Percentiles rank a stretch among this genome's conserved stretches.
Evolutionary conservation across 805 yeast species (phyloP).

Genomic region (Aciculoconidium aculeatum): DNA sequence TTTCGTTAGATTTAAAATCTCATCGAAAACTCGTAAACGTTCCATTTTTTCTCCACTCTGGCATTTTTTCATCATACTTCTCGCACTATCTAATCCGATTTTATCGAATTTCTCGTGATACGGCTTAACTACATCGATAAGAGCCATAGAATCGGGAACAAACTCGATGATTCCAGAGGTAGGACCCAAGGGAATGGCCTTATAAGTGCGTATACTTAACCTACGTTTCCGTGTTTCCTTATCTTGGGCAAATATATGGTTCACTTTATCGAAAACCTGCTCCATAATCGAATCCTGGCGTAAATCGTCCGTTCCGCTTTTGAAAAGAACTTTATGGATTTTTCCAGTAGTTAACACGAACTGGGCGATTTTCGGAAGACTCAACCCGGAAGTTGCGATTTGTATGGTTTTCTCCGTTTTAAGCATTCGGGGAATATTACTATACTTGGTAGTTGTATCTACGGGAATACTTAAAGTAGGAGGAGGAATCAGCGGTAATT

Average conservation of each 20-base stretch:
- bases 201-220: conserved; percentile 72
- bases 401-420: conserved; percentile 40
- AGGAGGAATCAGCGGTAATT: conserved; percentile 53
- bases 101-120: conserved; percentile 51
- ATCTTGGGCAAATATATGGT: conserved; percentile 52
- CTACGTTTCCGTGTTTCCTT: conserved; percentile 51
- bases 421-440: conserved; percentile 40
- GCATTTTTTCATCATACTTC: conserved; percentile 54
- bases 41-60: conserved; percentile 42
- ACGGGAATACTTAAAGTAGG: conserved; percentile 53
- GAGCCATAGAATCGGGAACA: conserved; percentile 69
- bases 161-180: conserved; percentile 85
- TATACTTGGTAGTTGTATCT: conserved; percentile 40
- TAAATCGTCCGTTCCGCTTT: conserved; percentile 86
- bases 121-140: conserved; percentile 61
- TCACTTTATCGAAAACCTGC: conserved; percentile 88
- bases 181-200: conserved; percentile 86
- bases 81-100: conserved; percentile 50
- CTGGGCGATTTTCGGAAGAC: conserved; percentile 76
- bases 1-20: conserved; percentile 43
- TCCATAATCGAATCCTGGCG: conserved; percentile 97
- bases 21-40: conserved; percentile 40
- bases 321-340: conserved; percentile 55
- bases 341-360: conserved; percentile 54
- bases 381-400: conserved; percentile 79